phyloP scores from a whole-genome alignment of 2,329 filamentous ascomycete genomes.

The Aureobasidium zeae region DNA sequence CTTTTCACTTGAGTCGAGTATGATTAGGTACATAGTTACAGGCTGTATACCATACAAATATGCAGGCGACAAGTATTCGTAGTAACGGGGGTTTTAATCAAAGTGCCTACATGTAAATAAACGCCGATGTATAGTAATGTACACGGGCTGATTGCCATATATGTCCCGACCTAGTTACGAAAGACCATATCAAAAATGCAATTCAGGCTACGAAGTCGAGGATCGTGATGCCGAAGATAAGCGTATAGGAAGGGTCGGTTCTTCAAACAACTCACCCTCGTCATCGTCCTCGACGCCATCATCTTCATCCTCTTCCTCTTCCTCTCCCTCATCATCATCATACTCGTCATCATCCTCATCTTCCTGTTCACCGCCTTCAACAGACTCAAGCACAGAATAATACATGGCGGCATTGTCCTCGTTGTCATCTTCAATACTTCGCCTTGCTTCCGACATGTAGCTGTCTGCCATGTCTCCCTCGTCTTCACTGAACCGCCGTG shows the following conservation, averaged over 20 bases:
- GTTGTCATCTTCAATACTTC: conserved; percentile 34
- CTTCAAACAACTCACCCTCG: neutral
- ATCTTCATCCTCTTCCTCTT: neutral
- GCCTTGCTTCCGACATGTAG: conserved; percentile 22
- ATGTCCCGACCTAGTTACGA: no score
- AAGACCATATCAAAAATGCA: no score
- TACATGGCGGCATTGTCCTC: conserved; percentile 37
- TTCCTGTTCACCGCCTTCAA: conserved; percentile 35
- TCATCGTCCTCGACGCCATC: conserved; percentile 16
- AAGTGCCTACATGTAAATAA: no score
- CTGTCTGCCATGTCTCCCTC: conserved; percentile 17
- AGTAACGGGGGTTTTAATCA: no score
- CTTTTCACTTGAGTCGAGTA: no score
- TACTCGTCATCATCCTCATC: conserved; percentile 19
- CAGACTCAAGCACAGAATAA: conserved; percentile 43
- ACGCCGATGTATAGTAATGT: no score
- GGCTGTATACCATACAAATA: no score
- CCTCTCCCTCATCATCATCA: conserved; percentile 20
- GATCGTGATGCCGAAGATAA: neutral
- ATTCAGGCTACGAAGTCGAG: conserved; percentile 4
- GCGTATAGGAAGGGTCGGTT: neutral
- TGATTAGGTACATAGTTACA: no score
- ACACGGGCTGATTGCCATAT: no score
- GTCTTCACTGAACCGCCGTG: conserved; percentile 16
- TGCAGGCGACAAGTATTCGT: no score